Conservation (phyloP, 768 basidiomycete genomes). For the Hygrocybe coccinea region DNA sequence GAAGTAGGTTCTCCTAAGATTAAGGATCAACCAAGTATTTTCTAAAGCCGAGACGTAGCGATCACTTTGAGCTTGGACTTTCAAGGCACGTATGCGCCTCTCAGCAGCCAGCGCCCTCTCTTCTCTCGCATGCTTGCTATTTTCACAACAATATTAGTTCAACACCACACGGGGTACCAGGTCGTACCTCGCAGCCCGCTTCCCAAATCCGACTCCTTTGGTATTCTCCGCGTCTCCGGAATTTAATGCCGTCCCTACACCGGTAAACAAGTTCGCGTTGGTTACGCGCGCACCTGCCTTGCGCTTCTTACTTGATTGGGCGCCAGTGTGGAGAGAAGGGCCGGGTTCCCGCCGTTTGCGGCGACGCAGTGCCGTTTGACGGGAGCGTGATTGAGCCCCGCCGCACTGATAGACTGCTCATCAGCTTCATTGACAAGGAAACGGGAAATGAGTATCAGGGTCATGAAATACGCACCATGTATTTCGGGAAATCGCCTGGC, state of each 20-base stretch:
- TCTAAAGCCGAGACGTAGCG: slow-evolving; percentile 5
- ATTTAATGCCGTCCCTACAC: slow-evolving; percentile 51
- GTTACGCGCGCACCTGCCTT: slow-evolving; percentile 70
- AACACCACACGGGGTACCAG: neutral
- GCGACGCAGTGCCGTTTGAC: slow-evolving; percentile 44
- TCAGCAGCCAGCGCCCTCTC: slow-evolving; percentile 76
- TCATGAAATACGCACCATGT: slow-evolving; percentile 48
- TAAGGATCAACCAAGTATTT: neutral
- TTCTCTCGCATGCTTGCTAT: slow-evolving; percentile 73
- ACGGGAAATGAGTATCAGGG: neutral
- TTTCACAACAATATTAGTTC: neutral
- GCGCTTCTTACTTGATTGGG: slow-evolving; percentile 60
- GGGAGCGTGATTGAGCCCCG: slow-evolving; percentile 62
- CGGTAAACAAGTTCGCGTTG: slow-evolving; percentile 53
- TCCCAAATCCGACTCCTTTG: slow-evolving; percentile 62
- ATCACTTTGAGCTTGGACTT: slow-evolving; percentile 28
- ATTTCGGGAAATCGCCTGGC: slow-evolving; percentile 66
- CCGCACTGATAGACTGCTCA: slow-evolving; percentile 52
- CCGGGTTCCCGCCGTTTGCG: slow-evolving; percentile 36
- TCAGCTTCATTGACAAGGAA: no score
- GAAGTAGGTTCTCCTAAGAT: neutral
- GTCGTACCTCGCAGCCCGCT: slow-evolving; percentile 59
- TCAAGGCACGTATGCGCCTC: slow-evolving; percentile 47
- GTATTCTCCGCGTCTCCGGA: slow-evolving; percentile 33
- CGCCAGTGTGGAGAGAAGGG: slow-evolving; percentile 54